Base-by-base conservation (phyloP, 805 yeast genomes). In the Suhomyces canberraensis region DNA sequence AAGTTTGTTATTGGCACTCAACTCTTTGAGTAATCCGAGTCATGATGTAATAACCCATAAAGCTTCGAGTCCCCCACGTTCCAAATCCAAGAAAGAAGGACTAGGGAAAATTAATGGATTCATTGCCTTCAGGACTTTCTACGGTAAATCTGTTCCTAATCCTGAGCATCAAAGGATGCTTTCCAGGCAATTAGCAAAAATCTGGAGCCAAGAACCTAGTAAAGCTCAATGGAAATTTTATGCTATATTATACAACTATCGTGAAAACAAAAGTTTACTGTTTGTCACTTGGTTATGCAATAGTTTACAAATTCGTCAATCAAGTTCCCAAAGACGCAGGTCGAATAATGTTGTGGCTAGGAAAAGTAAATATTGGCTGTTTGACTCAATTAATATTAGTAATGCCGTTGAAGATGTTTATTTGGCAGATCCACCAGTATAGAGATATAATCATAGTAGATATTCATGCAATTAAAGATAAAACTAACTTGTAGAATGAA, bases 61-160 rank as follows among this genome's bases (percentile, higher is more conserved):
- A n/a, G n/a, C n/a, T n/a, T n/a, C n/a, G n/a, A n/a, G n/a, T n/a
- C n/a, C n/a, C n/a, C n/a, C n/a, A n/a, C n/a, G n/a, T n/a, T n/a
- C n/a, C n/a, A 20, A 20, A 20, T 9, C 22, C 7, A 20, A 20
- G 22, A 9, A 20, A 20, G 9, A 20, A 7, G 9, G 9, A 20
- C 9, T 20, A 20, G 18, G 18, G 4, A 32, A 29, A 14, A n/a
- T 38, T 11, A 38, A 38, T 20, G 37, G 35, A 6, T 38, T 38
- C 20, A 26, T 38, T 7, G 41, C 41, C 1, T 38, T 38, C 24
- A 11, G 41, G 4, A 18, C 37, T 4, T 38, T 38, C 14, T 38
- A 38, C 25, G 29, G 25, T 19, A 33, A 20, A 25, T 29, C 34
- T 3, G 14, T 33, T n/a, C 7, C 20, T 4, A 30, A 33, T 19